Evolutionary conservation across 176 grass and related monocot genomes (phyloP).

Genomic region (Zoysia pacifica): DNA sequence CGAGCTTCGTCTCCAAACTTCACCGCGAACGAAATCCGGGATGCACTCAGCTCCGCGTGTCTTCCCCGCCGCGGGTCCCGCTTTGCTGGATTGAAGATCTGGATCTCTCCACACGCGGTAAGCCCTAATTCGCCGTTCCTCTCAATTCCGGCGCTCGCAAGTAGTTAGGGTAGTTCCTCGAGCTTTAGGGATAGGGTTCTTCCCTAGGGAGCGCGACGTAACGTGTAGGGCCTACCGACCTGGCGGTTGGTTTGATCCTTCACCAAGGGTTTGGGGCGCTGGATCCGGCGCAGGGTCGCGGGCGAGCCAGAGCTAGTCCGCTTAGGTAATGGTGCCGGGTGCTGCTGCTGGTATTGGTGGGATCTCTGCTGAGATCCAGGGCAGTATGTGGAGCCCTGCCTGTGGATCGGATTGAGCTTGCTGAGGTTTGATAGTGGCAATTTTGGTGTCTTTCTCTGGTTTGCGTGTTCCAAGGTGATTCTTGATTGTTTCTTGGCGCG

Average conservation of each 20-base stretch:
- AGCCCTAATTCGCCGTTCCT: conserved; percentile 34
- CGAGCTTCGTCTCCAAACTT: conserved; percentile 12
- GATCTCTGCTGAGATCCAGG: too few species aligned
- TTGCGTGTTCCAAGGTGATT: too few species aligned
- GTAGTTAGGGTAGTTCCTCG: background rate
- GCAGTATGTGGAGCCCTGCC: too few species aligned
- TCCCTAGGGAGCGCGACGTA: background rate
- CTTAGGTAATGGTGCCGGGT: background rate
- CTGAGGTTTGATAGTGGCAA: too few species aligned
- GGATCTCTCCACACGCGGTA: conserved; percentile 23
- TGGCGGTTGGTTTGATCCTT: conserved; percentile 16
- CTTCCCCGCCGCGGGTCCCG: background rate
- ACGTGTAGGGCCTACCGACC: conserved; percentile 21
- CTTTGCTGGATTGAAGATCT: conserved; percentile 36
- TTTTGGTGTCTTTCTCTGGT: too few species aligned
- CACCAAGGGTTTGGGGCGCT: background rate
- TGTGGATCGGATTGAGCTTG: too few species aligned
- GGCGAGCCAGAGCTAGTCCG: background rate
- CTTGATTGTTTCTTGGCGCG: too few species aligned
- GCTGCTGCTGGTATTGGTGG: too few species aligned
- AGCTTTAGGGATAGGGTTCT: conserved; percentile 7
- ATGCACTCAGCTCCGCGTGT: background rate
- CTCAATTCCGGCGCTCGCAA: background rate
- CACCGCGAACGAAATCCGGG: background rate
- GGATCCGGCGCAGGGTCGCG: conserved; percentile 25